Conservation (phyloP, 1,284 basidiomycete species). For the Porodaedalea pini region DNA sequence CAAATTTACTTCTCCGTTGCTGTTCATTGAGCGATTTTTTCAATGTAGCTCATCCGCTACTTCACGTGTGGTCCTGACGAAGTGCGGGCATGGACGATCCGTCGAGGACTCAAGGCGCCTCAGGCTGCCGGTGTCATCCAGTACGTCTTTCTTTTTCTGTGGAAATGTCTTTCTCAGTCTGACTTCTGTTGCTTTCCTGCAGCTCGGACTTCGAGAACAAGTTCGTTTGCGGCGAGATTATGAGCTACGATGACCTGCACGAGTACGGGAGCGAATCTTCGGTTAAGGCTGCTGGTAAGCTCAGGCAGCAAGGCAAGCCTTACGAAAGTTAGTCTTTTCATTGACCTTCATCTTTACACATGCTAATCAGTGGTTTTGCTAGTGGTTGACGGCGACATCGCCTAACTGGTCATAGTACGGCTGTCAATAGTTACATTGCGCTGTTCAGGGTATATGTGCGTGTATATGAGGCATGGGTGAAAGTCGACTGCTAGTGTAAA, state of each 20-base stretch:
- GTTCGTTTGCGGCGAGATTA: slow-evolving; percentile 99
- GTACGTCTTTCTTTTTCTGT: slow-evolving; percentile 44
- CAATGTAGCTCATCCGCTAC: slow-evolving; percentile 78
- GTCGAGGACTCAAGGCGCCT: slow-evolving; percentile 91
- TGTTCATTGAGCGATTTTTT: background rate
- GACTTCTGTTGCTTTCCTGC: slow-evolving; percentile 16
- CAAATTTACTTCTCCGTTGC: slow-evolving; percentile 1
- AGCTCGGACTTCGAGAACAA: slow-evolving; percentile 96
- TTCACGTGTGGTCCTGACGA: slow-evolving; percentile 97
- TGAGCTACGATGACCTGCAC: slow-evolving; percentile 88
- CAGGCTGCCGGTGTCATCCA: slow-evolving; percentile 99
- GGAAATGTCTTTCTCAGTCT: slow-evolving; percentile 19
- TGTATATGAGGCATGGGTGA: background rate
- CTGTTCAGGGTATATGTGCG: background rate
- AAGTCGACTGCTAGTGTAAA: too few species aligned
- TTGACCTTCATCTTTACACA: background rate
- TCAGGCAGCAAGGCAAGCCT: slow-evolving; percentile 94
- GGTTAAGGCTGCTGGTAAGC: slow-evolving; percentile 94
- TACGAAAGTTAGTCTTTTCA: slow-evolving; percentile 66
- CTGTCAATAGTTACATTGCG: background rate
- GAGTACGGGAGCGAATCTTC: slow-evolving; percentile 88
- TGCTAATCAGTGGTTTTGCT: slow-evolving; percentile 14
- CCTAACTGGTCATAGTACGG: slow-evolving; percentile 53
- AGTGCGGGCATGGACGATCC: slow-evolving; percentile 97
- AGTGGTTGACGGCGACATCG: slow-evolving; percentile 84